Base-by-base conservation (phyloP, 495 filamentous ascomycete genomes). In the Neurospora terricola region DNA sequence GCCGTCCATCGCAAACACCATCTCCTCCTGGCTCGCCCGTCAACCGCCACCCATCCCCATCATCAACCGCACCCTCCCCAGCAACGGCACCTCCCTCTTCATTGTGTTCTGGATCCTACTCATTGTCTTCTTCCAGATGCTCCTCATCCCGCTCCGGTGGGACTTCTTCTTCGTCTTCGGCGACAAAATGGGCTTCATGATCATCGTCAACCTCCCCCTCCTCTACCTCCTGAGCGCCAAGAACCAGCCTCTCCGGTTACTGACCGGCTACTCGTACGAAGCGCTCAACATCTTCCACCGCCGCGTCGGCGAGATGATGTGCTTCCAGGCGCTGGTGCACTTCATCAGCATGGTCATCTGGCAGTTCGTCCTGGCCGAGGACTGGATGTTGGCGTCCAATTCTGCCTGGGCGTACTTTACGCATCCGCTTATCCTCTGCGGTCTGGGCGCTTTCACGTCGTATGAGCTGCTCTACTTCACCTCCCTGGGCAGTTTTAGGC, bases 261-360 rank as follows among this genome's bases (percentile, higher is more conserved):
- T 91, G 16, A 91, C 89, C 0, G 88, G 89, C 12, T 85, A 84
- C 72, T 90, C 89, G 1, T 91, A 91, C 77, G 88, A 91, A 78
- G 84, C 85, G 7, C 82, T 91, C 54, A 91, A 91, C 74, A 87
- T 91, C 23, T 84, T 90, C 72, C 88, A 91, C 76, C 84, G 81
- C 39, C 69, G 74, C 18, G 70, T 75, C 5, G 80, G 77, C 30
- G 74, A 76, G 74, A 70, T 77, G 18, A 62, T 77, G 39, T 75
- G 84, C 40, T 76, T 89, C 21, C 75, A 72, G 8, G 75, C 80
- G n/a, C 68, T 70, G 0, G 76, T 85, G 16, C 78, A 79, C 12
- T 78, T 82, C 12, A 45, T 73, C 14, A 83, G 84, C 72, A 87
- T 84, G 73, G 77, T 84, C 69, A 78, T 80, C 40, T 87, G 81